Evolutionary conservation across 306 rosid species (phyloP).

Genomic region (Senna tora): DNA sequence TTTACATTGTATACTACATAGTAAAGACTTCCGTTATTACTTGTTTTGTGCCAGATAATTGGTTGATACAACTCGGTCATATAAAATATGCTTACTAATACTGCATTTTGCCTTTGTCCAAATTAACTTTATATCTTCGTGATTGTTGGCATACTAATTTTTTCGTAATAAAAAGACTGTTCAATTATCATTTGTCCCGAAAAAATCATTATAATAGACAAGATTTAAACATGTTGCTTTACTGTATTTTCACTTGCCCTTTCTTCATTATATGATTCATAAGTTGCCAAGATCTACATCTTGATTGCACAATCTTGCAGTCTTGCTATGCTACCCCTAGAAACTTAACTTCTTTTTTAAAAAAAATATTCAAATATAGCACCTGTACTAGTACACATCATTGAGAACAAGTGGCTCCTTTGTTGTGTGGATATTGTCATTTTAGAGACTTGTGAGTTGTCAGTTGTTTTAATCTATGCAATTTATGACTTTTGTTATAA

Average conservation of each 20-base stretch:
- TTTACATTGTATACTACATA: neutral
- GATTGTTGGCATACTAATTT: neutral
- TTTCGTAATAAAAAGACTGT: neutral
- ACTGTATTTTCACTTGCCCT: too few species aligned
- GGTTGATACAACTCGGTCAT: slow-evolving; percentile 1
- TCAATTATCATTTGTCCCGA: neutral
- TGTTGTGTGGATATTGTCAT: too few species aligned
- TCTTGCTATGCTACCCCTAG: too few species aligned
- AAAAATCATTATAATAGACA: slow-evolving; percentile 12
- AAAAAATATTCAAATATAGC: too few species aligned
- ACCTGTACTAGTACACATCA: too few species aligned
- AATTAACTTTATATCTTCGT: neutral
- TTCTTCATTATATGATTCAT: slow-evolving; percentile 7
- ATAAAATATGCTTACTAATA: slow-evolving; percentile 10
- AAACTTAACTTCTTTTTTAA: too few species aligned
- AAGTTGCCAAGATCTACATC: too few species aligned
- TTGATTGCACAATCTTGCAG: too few species aligned
- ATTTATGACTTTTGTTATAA: too few species aligned
- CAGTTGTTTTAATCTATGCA: too few species aligned
- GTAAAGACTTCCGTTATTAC: neutral
- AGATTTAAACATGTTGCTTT: slow-evolving; percentile 15
- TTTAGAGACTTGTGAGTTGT: too few species aligned
- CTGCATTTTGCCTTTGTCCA: slow-evolving; percentile 19
- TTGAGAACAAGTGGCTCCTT: too few species aligned
- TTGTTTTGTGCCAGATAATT: slow-evolving; percentile 17